Conservation (phyloP, 164 flowering plant genomes). For the Stephania japonica region DNA sequence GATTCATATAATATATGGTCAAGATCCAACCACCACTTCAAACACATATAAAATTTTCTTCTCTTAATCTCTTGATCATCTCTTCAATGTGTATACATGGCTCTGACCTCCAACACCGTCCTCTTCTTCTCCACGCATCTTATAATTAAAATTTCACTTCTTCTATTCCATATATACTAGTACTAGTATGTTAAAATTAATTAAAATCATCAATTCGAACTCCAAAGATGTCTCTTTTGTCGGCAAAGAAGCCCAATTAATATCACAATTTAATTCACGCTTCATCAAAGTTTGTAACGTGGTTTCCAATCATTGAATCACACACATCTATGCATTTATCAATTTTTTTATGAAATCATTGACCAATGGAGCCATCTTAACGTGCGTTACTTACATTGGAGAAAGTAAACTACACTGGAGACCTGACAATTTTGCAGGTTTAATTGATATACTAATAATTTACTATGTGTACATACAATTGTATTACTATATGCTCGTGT, state of each 20-base stretch:
- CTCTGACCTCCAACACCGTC: not conserved
- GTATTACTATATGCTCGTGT: not conserved
- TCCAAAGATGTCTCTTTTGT: not conserved
- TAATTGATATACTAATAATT: not conserved
- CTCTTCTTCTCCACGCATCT: not conserved
- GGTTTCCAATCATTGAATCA: conserved; percentile 2
- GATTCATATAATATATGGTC: not conserved
- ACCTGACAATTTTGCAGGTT: no score
- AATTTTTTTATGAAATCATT: not conserved
- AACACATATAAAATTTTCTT: no score
- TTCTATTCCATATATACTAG: not conserved
- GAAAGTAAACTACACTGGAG: not conserved
- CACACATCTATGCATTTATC: not conserved
- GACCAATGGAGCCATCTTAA: not conserved
- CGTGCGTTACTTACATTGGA: not conserved
- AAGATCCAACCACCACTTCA: not conserved
- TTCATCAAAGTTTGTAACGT: not conserved
- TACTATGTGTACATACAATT: not conserved
- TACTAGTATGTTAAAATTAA: not conserved
- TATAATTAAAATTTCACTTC: not conserved
- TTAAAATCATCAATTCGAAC: not conserved
- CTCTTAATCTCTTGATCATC: no score
- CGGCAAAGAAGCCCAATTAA: not conserved
- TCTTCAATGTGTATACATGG: not conserved
- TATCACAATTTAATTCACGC: not conserved